These are phyloP conservation scores for Thalassiosira hispida DNA, from an alignment of 352 stramenopile species.

Conservation along the genomic window DNA sequence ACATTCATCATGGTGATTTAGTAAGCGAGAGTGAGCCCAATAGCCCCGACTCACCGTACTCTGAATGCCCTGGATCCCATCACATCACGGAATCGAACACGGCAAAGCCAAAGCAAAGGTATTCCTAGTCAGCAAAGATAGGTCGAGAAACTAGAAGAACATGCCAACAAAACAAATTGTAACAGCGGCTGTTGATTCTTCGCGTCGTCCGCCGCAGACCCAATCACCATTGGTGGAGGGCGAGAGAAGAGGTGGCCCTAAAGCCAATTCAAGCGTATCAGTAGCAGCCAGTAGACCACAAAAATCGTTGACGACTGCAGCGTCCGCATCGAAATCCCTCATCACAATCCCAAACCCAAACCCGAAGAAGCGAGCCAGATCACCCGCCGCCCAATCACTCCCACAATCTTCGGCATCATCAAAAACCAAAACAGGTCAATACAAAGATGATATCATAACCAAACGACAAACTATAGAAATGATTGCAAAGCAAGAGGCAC, in stretches of 20 bases:
- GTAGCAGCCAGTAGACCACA: neutral
- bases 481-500: constrained; percentile 13
- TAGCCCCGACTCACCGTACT: too few species aligned
- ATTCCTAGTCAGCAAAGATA: too few species aligned
- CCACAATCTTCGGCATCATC: neutral
- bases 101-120: too few species aligned
- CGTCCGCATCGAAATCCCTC: neutral
- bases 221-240: neutral
- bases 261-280: neutral
- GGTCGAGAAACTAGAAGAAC: too few species aligned
- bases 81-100: too few species aligned
- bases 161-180: too few species aligned
- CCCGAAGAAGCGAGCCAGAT: constrained; percentile 1
- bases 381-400: neutral
- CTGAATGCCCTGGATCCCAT: too few species aligned
- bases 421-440: neutral
- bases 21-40: too few species aligned
- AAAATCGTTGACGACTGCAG: neutral
- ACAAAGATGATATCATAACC: neutral
- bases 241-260: neutral
- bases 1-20: too few species aligned
- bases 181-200: too few species aligned
- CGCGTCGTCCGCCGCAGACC: neutral
- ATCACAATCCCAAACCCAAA: neutral
- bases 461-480: constrained; percentile 19